Evolutionary conservation across 1,284 basidiomycete species (phyloP), one percentile per base, ranked within the genome.

Genomic region (Ustilago sp.): DNA sequence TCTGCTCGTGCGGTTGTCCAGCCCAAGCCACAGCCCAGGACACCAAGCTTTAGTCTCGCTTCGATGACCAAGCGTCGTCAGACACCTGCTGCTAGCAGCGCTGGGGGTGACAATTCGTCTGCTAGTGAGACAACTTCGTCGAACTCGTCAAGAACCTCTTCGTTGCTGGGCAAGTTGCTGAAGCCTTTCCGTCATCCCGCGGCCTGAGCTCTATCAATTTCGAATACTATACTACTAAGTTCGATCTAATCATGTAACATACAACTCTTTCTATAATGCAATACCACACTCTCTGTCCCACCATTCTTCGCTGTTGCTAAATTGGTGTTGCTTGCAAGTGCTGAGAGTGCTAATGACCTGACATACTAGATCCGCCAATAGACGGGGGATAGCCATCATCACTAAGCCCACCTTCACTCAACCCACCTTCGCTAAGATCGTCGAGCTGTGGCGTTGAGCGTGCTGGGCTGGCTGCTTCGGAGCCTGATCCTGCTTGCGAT

Each of bases 321-420:
- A 41, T 19, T 45, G 17, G 23, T 19, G 19, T 38, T 41, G 53
- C 45, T 45, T 45, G 41, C n/a, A 39, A 11, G 38, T 17, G 41
- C 7, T 8, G 8, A 17, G 28, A 12, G 28, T 31, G 31, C 28
- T 50, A 50, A 19, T 72, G 69, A 35, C 52, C 69, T n/a, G 69
- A 72, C 35, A 67, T 41, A 3, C 53, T 51, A n/a, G 62, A 64
- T 6, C 55, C 52, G 3, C 47, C 63, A 23, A 58, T 34, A 3
- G 55, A 64, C 0, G 63, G 63, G 2, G 34, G 69, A 72, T 47
- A 59, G 11, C 64, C 64, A 19, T 67, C 70, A 19, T 72, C 69
- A 38, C 69, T 72, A n/a, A 63, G 45, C 8, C 63, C 64, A 19
- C 59, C 70, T 19, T 72, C 69, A 39, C 69, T 72, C 19, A 63